Evolutionary conservation across 75 land plant genomes (phyloP).

Genomic region (Sequoiadendron giganteum): DNA sequence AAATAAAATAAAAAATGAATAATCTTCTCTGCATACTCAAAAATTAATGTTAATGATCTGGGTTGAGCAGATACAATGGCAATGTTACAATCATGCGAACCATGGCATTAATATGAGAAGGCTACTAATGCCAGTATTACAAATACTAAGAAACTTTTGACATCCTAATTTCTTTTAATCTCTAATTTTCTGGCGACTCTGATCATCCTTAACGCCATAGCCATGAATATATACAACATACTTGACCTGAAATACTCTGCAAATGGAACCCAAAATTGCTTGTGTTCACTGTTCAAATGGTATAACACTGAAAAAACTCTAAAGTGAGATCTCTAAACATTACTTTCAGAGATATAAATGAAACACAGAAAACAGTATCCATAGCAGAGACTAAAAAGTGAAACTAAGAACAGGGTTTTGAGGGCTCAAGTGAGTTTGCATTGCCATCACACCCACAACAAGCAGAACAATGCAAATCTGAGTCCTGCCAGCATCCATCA

Average conservation of each 20-base stretch:
- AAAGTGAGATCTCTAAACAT: not conserved
- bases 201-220: too few species aligned
- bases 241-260: not conserved
- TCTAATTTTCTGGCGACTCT: not conserved
- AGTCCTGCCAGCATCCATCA: slow-evolving; percentile 8
- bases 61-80: not conserved
- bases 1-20: not conserved
- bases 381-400: not conserved
- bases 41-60: not conserved
- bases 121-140: not conserved
- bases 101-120: not conserved
- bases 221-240: not conserved
- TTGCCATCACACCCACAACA: not conserved
- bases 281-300: not conserved
- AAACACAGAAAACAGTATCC: not conserved
- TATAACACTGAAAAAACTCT: not conserved
- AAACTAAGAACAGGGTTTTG: not conserved
- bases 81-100: not conserved
- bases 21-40: not conserved
- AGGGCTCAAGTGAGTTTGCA: not conserved
- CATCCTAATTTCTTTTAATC: not conserved
- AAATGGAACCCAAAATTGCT: not conserved
- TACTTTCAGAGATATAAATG: not conserved
- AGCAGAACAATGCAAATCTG: not conserved
- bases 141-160: not conserved